These are phyloP conservation scores for Cenchrus americanus DNA, from an alignment of 176 grass and related monocot species.

Conservation along the genomic window DNA sequence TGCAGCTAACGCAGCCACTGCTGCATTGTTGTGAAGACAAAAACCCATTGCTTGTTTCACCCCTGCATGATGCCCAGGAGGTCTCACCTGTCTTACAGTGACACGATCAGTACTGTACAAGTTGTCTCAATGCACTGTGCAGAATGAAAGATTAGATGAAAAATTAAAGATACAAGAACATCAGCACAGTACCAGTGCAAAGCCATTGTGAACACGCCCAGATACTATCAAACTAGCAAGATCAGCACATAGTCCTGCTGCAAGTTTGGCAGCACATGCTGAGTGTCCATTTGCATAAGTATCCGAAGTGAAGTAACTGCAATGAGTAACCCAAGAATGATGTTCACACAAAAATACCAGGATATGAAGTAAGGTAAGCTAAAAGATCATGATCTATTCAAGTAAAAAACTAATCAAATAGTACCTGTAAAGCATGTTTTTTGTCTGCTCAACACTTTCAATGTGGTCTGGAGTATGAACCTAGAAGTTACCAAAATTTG, in stretches of 20 bases:
- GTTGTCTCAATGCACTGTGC: slow-evolving; percentile 19
- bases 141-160: slow-evolving; percentile 25
- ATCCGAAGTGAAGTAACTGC: slow-evolving; percentile 96
- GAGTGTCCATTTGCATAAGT: slow-evolving; percentile 94
- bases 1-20: slow-evolving; percentile 90
- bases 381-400: slow-evolving; percentile 10
- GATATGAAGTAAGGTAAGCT: slow-evolving; percentile 9
- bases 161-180: slow-evolving; percentile 35
- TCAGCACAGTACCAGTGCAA: slow-evolving; percentile 79
- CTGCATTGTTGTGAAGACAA: slow-evolving; percentile 97
- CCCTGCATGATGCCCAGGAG: slow-evolving; percentile 97
- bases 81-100: slow-evolving; percentile 69
- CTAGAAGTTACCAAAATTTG: slow-evolving; percentile 55
- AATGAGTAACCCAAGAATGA: slow-evolving; percentile 31
- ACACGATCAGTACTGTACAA: slow-evolving; percentile 19
- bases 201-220: slow-evolving; percentile 73
- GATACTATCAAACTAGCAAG: slow-evolving; percentile 82
- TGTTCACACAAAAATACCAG: slow-evolving; percentile 11
- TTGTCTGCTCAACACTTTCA: slow-evolving; percentile 86
- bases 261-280: slow-evolving; percentile 89
- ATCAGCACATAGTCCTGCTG: slow-evolving; percentile 95
- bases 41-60: slow-evolving; percentile 96
- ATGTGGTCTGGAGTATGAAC: slow-evolving; percentile 83
- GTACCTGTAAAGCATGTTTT: slow-evolving; percentile 90
- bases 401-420: slow-evolving; percentile 24